These are phyloP conservation scores for Starmerella vaccinii DNA, from an alignment of 805 yeast species.

Conservation along the genomic window DNA sequence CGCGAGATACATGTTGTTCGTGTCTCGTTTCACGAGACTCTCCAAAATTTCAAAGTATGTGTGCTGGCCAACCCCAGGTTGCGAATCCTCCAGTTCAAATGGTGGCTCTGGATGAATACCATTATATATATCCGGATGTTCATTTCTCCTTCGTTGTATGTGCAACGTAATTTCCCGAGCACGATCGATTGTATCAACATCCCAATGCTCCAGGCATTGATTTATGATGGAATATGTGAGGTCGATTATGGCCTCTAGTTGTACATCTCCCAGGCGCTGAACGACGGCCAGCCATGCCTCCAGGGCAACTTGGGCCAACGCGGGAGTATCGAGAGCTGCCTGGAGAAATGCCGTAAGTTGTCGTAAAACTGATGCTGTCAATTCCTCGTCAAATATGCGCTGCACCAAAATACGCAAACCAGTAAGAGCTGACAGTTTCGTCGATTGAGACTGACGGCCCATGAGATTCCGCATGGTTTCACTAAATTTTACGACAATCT, in stretches of 20 bases:
- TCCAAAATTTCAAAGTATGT: slow-evolving; percentile 13
- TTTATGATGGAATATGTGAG: slow-evolving; percentile 61
- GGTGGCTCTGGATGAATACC: slow-evolving; percentile 14
- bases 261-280: slow-evolving; percentile 43
- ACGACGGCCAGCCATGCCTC: slow-evolving; percentile 60
- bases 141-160: not conserved
- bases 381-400: slow-evolving; percentile 6
- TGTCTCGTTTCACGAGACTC: slow-evolving; percentile 19
- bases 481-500: slow-evolving; percentile 53
- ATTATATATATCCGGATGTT: not conserved
- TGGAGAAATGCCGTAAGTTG: slow-evolving; percentile 82
- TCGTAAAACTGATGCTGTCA: slow-evolving; percentile 18
- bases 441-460: slow-evolving; percentile 62
- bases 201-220: slow-evolving; percentile 45
- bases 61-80: not conserved
- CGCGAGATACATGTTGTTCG: slow-evolving; percentile 20
- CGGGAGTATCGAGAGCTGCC: slow-evolving; percentile 55
- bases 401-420: slow-evolving; percentile 60
- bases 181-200: slow-evolving; percentile 33
- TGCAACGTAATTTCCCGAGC: slow-evolving; percentile 11
- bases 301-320: slow-evolving; percentile 52
- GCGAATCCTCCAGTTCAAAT: not conserved
- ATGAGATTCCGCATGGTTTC: slow-evolving; percentile 64
- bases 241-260: slow-evolving; percentile 45
- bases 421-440: slow-evolving; percentile 43